Percentiles rank a stretch among this genome's conserved stretches.
Evolutionary conservation across 1,284 basidiomycete species (phyloP).

Genomic region (Cryptococcus depauperatus): DNA sequence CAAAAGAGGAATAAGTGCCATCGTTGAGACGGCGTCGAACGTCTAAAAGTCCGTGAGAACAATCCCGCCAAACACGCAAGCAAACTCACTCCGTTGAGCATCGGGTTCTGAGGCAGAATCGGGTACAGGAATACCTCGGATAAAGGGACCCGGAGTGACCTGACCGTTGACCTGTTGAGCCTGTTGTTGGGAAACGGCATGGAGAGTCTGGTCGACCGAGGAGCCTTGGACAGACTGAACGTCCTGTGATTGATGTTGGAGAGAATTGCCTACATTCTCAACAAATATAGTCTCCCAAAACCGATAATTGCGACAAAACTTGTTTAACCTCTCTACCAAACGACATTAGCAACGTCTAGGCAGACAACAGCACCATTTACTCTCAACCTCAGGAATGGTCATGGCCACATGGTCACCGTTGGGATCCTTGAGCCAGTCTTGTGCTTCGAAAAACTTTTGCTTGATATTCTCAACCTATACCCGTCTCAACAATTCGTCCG

Average conservation of each 20-base stretch:
- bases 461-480: constrained; percentile 2
- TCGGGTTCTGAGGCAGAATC: not conserved
- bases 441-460: constrained; percentile 2
- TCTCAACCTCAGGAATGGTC: constrained; percentile 1
- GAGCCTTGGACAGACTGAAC: not conserved
- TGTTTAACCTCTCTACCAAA: constrained; percentile 1
- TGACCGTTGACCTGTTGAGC: not conserved
- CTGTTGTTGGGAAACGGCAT: not conserved
- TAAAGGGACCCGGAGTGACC: not conserved
- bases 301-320: constrained; percentile 3
- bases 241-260: not conserved
- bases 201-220: constrained; percentile 1
- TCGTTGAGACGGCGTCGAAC: constrained; percentile 1
- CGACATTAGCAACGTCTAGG: not conserved
- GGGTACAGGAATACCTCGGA: not conserved
- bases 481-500: not conserved
- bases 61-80: not conserved
- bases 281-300: constrained; percentile 5
- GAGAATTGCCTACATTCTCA: not conserved
- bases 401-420: not conserved
- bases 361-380: not conserved
- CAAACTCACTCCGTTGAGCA: not conserved
- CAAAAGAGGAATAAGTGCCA: not conserved
- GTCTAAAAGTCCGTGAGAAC: not conserved
- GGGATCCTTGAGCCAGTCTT: constrained; percentile 3